Conservation (phyloP, 208 protist genomes). For the Acanthamoeba castellanii region DNA sequence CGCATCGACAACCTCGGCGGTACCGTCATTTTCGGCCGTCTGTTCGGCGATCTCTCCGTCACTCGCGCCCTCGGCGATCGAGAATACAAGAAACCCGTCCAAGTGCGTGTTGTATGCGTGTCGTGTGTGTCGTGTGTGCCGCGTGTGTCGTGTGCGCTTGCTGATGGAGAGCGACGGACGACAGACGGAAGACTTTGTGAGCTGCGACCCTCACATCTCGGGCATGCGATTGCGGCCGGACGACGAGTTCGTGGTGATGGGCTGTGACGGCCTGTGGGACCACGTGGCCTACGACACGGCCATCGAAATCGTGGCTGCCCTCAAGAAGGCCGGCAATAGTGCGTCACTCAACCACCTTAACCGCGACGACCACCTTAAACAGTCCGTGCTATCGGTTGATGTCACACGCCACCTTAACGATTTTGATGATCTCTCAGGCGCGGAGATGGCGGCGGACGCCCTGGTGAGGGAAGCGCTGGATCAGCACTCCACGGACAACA, state of each 20-base stretch:
- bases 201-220: constrained; percentile 11
- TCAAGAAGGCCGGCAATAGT: constrained; percentile 28
- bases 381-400: not conserved
- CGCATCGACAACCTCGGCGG: not conserved
- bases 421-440: not conserved
- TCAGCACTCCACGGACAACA: constrained; percentile 37
- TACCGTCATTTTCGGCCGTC: not conserved
- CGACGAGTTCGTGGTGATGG: constrained; percentile 14
- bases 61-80: not conserved
- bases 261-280: constrained; percentile 21
- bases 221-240: not conserved
- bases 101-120: not conserved
- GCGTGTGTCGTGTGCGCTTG: too few relatives aligned
- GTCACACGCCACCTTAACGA: not conserved
- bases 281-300: constrained; percentile 14
- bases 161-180: not conserved
- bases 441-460: not conserved
- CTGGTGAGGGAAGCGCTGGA: not conserved
- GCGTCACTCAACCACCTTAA: not conserved
- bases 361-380: not conserved
- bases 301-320: constrained; percentile 12
- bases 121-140: not conserved
- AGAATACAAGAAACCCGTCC: constrained; percentile 10
- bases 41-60: constrained; percentile 7
- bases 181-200: constrained; percentile 1